Percentiles rank a stretch among this genome's conserved stretches.
Conservation (phyloP, 495 filamentous ascomycete genomes). For the Aspergillus homomorphus region DNA sequence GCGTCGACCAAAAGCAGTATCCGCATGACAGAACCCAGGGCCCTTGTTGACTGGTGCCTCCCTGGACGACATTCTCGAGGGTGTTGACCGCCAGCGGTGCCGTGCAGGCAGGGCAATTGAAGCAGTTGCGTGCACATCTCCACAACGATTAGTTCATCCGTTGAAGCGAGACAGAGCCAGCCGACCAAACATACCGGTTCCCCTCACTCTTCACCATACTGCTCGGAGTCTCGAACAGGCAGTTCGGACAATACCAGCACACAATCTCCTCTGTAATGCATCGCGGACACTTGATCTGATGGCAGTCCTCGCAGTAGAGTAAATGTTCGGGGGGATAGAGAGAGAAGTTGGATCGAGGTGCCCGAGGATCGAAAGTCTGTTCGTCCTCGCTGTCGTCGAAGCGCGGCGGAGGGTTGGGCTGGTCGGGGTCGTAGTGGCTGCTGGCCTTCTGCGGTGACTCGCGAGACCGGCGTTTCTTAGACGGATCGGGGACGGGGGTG, state of each 20-base stretch:
- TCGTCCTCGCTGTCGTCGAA: slow-evolving; percentile 67
- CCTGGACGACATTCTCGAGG: slow-evolving; percentile 47
- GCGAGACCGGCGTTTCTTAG: slow-evolving; percentile 38
- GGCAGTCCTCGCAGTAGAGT: slow-evolving; percentile 94
- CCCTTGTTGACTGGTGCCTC: slow-evolving; percentile 44
- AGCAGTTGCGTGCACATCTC: slow-evolving; percentile 92
- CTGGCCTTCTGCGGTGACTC: slow-evolving; percentile 39
- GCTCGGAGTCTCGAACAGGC: slow-evolving; percentile 90
- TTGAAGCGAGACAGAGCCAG: neutral
- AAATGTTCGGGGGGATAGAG: slow-evolving; percentile 93
- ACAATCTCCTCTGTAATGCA: slow-evolving; percentile 91
- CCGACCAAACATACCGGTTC: slow-evolving; percentile 65
- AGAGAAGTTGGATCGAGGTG: slow-evolving; percentile 79
- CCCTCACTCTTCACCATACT: slow-evolving; percentile 87
- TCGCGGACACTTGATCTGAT: slow-evolving; percentile 87
- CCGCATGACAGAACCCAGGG: slow-evolving; percentile 80
- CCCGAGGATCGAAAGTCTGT: slow-evolving; percentile 78
- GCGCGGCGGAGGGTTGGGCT: slow-evolving; percentile 26
- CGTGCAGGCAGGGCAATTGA: slow-evolving; percentile 88
- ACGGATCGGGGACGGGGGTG: slow-evolving; percentile 38
- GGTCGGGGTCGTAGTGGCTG: slow-evolving; percentile 25
- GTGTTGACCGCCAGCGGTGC: slow-evolving; percentile 71
- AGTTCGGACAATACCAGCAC: slow-evolving; percentile 93
- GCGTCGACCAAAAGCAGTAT: slow-evolving; percentile 88
- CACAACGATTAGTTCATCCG: neutral